Base-by-base conservation (phyloP, 805 yeast genomes). In the Candida maltosa region DNA sequence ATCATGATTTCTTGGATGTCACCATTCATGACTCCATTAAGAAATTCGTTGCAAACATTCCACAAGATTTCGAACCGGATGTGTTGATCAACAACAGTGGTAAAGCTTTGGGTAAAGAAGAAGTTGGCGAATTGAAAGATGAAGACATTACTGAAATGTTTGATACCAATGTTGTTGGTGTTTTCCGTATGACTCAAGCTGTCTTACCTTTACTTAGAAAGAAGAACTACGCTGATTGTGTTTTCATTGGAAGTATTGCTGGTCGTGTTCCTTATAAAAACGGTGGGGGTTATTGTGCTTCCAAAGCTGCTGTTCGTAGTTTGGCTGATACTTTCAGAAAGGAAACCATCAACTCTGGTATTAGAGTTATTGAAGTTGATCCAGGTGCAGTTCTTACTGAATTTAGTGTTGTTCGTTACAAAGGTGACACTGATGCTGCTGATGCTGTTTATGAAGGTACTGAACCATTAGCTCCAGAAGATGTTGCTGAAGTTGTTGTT, bases 361-460 rank as follows among this genome's bases (percentile, higher is more conserved):
- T 64, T 32, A 51, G 70, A 37, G 65, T 64, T 11, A 38, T 63
- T 43, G 69, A 63, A 47, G 61, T 63, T 16, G 65, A 59, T 39
- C 69, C 69, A 2, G 70, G 70, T 38, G 65, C 65, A 9, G 70
- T 64, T 3, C 54, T 53, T 39, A 63, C 70, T 17, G 70, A 64
- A 45, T 64, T 64, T 36, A 56, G 63, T 14, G 37, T 55, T 25
- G 65, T 63, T 25, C 52, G 70, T 33, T 56, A 49, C 43, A 40
- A 53, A 19, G 69, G 69, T 22, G 67, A 62, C 38, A 31, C 44
- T 31, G 45, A 46, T 5, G 42, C 47, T 10, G 68, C 69, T 16
- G 53, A 58, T 22, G 51, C 49, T 19, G 65, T 60, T 12, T 64
- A 63, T 41, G 52, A 51, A 33, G 67, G 66, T 9, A 50, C 60